These are phyloP conservation scores for Penicillium rolfsii DNA, from an alignment of 2,329 filamentous ascomycete species.

Conservation along the genomic window DNA sequence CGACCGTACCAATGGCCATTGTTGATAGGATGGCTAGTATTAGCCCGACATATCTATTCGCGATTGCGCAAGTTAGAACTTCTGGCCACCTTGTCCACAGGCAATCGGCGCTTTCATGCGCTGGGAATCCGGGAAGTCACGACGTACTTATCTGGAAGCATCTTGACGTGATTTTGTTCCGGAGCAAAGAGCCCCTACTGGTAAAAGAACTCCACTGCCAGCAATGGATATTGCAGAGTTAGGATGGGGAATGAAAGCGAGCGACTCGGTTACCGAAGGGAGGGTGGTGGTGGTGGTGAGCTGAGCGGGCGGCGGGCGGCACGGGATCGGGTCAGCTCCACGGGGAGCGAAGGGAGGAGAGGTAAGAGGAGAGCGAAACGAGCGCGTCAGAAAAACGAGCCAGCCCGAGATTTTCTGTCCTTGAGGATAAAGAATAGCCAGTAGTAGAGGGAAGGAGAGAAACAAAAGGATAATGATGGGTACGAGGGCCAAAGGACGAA, in stretches of 20 bases:
- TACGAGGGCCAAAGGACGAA: constrained; percentile 1
- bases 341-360: constrained; percentile 13
- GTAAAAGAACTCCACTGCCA: constrained; percentile 39
- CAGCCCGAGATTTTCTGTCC: constrained; percentile 28
- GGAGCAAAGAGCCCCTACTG: constrained; percentile 45
- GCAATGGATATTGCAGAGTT: constrained; percentile 17
- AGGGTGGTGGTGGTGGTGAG: constrained; percentile 12
- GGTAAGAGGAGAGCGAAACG: not conserved
- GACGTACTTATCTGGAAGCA: constrained; percentile 51
- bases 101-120: constrained; percentile 2
- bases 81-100: constrained; percentile 20
- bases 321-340: constrained; percentile 1
- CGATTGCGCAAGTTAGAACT: constrained; percentile 29
- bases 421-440: constrained; percentile 15
- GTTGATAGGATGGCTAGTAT: constrained; percentile 53
- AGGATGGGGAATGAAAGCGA: constrained; percentile 10
- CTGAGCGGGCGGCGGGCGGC: constrained; percentile 13
- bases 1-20: constrained; percentile 48
- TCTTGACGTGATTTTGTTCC: constrained; percentile 31
- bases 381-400: constrained; percentile 25
- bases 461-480: constrained; percentile 9
- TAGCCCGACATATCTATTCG: constrained; percentile 51
- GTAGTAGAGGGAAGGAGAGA: constrained; percentile 13
- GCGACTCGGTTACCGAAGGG: constrained; percentile 21
- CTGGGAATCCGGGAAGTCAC: constrained; percentile 7